Percentiles rank a stretch among this genome's conserved stretches.
Evolutionary conservation across 495 filamentous ascomycete species (phyloP).

Genomic region (Rhizodiscina lignyota): DNA sequence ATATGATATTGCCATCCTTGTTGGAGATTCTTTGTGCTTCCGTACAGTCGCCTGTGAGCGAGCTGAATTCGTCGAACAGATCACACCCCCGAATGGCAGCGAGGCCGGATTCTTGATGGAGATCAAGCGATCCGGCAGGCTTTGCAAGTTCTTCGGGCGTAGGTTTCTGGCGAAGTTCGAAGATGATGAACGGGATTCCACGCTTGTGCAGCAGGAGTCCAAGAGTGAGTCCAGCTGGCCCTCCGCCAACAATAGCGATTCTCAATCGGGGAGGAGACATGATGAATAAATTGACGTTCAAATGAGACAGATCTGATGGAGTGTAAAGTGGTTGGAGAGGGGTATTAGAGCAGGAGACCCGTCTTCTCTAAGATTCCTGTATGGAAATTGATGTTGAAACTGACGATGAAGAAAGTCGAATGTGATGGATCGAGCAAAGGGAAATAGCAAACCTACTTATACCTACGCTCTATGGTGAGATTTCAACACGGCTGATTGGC

Average conservation of each 20-base stretch:
- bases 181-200: slow-evolving; percentile 30
- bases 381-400: too few relatives aligned
- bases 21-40: slow-evolving; percentile 22
- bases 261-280: background rate
- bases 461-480: too few relatives aligned
- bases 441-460: too few relatives aligned
- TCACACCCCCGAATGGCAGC: slow-evolving; percentile 32
- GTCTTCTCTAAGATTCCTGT: too few relatives aligned
- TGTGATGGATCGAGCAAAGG: too few relatives aligned
- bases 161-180: slow-evolving; percentile 31
- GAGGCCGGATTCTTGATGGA: slow-evolving; percentile 35
- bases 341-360: too few relatives aligned
- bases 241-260: slow-evolving; percentile 14
- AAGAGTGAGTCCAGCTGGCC: slow-evolving; percentile 9
- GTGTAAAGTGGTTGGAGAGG: too few relatives aligned
- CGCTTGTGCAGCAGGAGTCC: slow-evolving; percentile 10
- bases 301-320: too few relatives aligned
- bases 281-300: background rate
- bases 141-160: slow-evolving; percentile 5
- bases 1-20: slow-evolving; percentile 24
- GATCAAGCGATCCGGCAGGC: slow-evolving; percentile 34
- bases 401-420: too few relatives aligned
- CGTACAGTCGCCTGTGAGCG: slow-evolving; percentile 17
- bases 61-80: slow-evolving; percentile 29
- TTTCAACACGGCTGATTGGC: too few relatives aligned